phyloP scores from a whole-genome alignment of 2,329 filamentous ascomycete species.

The Epichloe festucae region DNA sequence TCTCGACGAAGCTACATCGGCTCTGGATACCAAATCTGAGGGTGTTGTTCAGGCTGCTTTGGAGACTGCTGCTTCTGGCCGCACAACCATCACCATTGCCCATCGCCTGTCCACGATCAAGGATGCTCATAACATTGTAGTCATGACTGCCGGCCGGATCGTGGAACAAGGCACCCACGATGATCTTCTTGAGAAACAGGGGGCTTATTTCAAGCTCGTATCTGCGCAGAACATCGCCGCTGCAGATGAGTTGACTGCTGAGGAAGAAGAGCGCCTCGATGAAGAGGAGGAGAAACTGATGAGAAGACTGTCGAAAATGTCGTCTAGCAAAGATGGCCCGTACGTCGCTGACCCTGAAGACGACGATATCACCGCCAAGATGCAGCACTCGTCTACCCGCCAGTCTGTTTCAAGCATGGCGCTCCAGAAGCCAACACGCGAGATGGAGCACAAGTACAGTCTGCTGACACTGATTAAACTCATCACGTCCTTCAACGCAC shows the following conservation, averaged over 20 bases:
- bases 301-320: constrained; percentile 24
- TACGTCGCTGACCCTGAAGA: constrained; percentile 41
- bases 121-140: constrained; percentile 89
- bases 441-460: constrained; percentile 46
- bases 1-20: constrained; percentile 88
- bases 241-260: constrained; percentile 37
- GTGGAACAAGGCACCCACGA: constrained; percentile 87
- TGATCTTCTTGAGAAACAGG: constrained; percentile 54
- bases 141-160: constrained; percentile 76
- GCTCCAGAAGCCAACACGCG: constrained; percentile 41
- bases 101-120: constrained; percentile 91
- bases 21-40: constrained; percentile 88
- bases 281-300: constrained; percentile 37
- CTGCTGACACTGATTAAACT: constrained; percentile 68
- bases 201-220: constrained; percentile 75
- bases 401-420: constrained; percentile 58
- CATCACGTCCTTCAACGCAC: constrained; percentile 65
- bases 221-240: constrained; percentile 73
- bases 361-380: constrained; percentile 45
- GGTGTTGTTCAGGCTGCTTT: constrained; percentile 88
- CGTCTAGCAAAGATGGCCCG: constrained; percentile 25
- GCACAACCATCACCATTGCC: constrained; percentile 92
- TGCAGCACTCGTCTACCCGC: constrained; percentile 40
- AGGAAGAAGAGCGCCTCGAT: constrained; percentile 38
- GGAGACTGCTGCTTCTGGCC: constrained; percentile 69